Percentiles rank a stretch among this genome's conserved stretches.
Evolutionary conservation across 345 rosid species (phyloP).

Genomic region (Hevea brasiliensis): DNA sequence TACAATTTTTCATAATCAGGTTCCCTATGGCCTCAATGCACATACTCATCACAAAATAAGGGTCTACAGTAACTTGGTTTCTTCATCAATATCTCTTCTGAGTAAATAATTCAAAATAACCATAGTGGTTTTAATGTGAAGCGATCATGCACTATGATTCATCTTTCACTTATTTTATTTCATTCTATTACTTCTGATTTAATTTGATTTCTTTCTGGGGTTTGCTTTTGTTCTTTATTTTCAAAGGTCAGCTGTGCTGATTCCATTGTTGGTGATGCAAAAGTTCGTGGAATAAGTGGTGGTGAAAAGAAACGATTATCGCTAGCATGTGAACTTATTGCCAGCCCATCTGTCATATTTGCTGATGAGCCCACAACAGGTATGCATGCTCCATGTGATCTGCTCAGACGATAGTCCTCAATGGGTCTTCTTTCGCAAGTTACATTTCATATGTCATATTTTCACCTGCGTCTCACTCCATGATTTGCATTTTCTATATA

Average conservation of each 20-base stretch:
- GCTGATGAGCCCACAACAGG: constrained; percentile 99
- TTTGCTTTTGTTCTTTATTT: constrained; percentile 27
- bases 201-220: constrained; percentile 21
- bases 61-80: neutral
- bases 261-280: constrained; percentile 88
- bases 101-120: neutral
- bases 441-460: constrained; percentile 5
- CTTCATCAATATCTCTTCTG: neutral
- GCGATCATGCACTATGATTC: neutral
- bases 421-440: neutral
- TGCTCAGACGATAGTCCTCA: constrained; percentile 7
- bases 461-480: neutral
- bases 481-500: neutral
- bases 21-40: too few relatives aligned
- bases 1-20: too few relatives aligned
- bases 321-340: constrained; percentile 90
- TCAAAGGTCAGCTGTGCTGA: constrained; percentile 88
- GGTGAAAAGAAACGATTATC: constrained; percentile 95
- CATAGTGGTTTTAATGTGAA: neutral
- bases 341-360: constrained; percentile 95
- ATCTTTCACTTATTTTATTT: neutral
- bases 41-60: too few relatives aligned
- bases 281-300: constrained; percentile 96
- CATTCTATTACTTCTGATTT: constrained; percentile 9
- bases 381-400: constrained; percentile 28